These are phyloP conservation scores for Nadsonia commutata DNA, from an alignment of 1,139 yeast genomes.

Conservation along the genomic window DNA sequence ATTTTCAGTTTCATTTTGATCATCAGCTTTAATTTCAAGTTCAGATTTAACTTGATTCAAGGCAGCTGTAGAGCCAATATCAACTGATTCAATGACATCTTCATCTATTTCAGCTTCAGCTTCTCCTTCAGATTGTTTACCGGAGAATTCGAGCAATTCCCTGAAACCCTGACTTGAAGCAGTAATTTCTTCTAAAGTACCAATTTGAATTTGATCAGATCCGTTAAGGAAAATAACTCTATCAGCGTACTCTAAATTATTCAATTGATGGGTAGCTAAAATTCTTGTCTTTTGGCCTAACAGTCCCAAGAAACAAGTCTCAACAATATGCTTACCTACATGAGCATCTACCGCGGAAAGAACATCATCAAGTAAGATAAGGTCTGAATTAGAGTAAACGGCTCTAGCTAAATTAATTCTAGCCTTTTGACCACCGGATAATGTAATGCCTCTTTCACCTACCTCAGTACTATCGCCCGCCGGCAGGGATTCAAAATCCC, in stretches of 20 bases:
- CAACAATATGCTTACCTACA: slow-evolving; percentile 73
- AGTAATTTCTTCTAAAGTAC: slow-evolving; percentile 40
- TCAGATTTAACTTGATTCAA: neutral
- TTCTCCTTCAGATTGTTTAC: slow-evolving; percentile 21
- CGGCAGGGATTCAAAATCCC: slow-evolving; percentile 57
- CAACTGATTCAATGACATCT: slow-evolving; percentile 8
- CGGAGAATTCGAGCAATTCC: slow-evolving; percentile 36
- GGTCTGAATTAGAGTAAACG: slow-evolving; percentile 55
- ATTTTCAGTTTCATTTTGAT: slow-evolving; percentile 7
- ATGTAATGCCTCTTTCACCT: slow-evolving; percentile 84
- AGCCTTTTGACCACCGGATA: slow-evolving; percentile 92
- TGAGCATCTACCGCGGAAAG: slow-evolving; percentile 85
- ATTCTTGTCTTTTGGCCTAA: slow-evolving; percentile 50
- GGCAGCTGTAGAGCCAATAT: neutral
- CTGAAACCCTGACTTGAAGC: slow-evolving; percentile 32
- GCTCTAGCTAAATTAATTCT: slow-evolving; percentile 75
- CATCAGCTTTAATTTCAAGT: neutral
- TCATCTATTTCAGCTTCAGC: slow-evolving; percentile 23
- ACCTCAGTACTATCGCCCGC: slow-evolving; percentile 80
- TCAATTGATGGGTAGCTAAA: slow-evolving; percentile 74
- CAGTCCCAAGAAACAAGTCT: slow-evolving; percentile 47
- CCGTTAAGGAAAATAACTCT: slow-evolving; percentile 52
- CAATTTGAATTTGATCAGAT: slow-evolving; percentile 50
- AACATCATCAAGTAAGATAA: slow-evolving; percentile 69
- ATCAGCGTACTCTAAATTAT: slow-evolving; percentile 55